Evolutionary conservation across 2,329 filamentous ascomycete species (phyloP), one percentile per base, ranked within the genome.

Genomic region (Penicillium concentricum): DNA sequence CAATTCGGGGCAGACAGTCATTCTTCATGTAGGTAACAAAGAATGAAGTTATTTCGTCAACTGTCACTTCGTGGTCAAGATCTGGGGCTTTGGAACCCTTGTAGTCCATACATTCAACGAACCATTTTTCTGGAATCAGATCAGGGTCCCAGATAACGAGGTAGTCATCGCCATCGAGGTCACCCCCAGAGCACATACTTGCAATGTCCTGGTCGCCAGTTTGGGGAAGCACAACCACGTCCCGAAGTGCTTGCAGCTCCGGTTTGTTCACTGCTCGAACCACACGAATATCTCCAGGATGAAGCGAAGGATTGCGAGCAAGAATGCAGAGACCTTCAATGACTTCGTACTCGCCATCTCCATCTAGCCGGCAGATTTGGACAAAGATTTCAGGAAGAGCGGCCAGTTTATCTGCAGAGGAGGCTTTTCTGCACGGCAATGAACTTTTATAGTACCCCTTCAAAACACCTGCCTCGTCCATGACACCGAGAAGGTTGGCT

Each of bases 141-240:
- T 84, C 82, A 22, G 81, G 72, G 63, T 99, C 92, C 93, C 94
- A 99, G 44, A 97, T 88, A 5, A 97, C 86, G 54, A 97, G 87
- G 70, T 92, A 99, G 69, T 99, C 94, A 67, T 99, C 94, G 0
- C 94, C 94, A 69, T 99, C 94, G 0, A 99, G 82, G 69, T 99
- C 94, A 0, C 94, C 94, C 2, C 94, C 94, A 4, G 94, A 96
- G 61, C 94, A 92, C 93, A 97, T 97, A 67, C 89, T 92, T 0
- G 92, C 86, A 22, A 99, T 77, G 61, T 96, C 91, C 16, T 89
- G 82, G 68, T 97, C 91, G 0, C 93, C 93, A 0, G 79, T 87
- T 35, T 90, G 85, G 0, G 94, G 91, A 47, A 99, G 88, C 0
- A 97, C 92, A 1, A 97, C 87, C 0, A 95, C 90, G 69, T 97